Base-by-base conservation (phyloP, 2,329 filamentous ascomycete species). In the Aspergillus aculeatus region DNA sequence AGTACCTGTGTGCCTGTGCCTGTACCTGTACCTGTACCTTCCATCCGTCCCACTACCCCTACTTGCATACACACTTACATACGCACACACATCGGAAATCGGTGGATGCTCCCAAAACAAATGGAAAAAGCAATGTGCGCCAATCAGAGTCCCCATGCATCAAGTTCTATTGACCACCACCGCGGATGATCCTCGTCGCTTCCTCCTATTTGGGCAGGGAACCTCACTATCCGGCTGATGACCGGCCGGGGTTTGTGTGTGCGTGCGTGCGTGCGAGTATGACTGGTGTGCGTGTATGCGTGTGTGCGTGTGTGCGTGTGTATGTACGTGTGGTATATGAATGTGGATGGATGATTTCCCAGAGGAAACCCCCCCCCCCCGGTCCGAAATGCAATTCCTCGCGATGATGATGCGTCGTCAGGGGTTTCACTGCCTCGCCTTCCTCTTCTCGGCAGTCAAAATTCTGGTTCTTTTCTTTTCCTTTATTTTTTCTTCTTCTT, bases 151-250 rank as follows among this genome's bases (percentile, higher is more conserved):
- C 29, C 38, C 24, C 26, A 47, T 38, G 51, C 51, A 47, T 44
- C 21, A 21, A 24, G 19, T 31, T 48, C 48, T 59, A 56, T 52
- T 44, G 56, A 55, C 31, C 51, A 55, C 31, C 55, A 49, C 54
- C 47, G 50, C 59, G 60, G 60, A 60, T 62, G 57, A 62, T 62
- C 60, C 60, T 60, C 60, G 50, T 54, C 35, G 56, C 52, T 52
- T 47, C 48, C 12, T 31, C 21, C 47, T n/a, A 31, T 52, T 57
- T 55, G 48, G 50, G 50, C 54, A 41, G 47, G 35, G 47, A 58
- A 44, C 51, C 47, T 53, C 50, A 38, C 50, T 29, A n/a, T 53
- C 54, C 57, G 59, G 59, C 58, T 51, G 56, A 52, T 54, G 53
- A 54, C 60, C 54, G 57, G 26, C 41, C 53, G 41, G 53, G 21